Evolutionary conservation across 768 basidiomycete species (phyloP), one percentile per base, ranked within the genome.

Genomic region (Hortiboletus flavorubellus): DNA sequence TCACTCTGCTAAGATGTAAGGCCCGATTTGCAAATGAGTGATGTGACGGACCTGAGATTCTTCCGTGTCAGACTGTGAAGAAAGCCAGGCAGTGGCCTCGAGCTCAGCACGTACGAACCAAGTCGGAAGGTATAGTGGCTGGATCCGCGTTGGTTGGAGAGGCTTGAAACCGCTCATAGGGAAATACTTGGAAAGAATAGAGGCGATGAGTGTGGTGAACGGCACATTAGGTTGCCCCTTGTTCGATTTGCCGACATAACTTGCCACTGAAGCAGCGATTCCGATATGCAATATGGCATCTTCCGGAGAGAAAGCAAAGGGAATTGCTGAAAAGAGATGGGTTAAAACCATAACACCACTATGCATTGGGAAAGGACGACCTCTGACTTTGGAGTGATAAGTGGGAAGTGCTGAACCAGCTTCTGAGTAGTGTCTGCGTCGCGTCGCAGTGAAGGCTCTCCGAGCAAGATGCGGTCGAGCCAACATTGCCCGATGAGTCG

Each of bases 101-200:
- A 82, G 61, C 64, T 84, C 80, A 9, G 76, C 81, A 59, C 82
- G 80, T 31, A 86, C 68, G 31, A 83, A 72, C 86, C 86, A 88
- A 11, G 75, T 78, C 4, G 86, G 86, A 49, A 84, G 80, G 63
- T 86, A 88, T 3, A 83, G 68, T 8, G 84, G 77, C 44, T 75
- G 70, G 26, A 83, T 73, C 23, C 75, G 77, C 12, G 69, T 65
- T 23, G 85, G 84, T 46, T 62, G 74, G 5, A 78, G 56, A 46
- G 75, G 69, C 40, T 71, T 65, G 56, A 75, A 72, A 5, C 75
- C 75, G 31, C 74, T 64, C 23, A 61, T 64, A 3, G 77, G 76
- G 30, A 82, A 59, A 48, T 68, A 66, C 30, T 71, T 70, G 16
- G 76, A 73, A 38, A 75, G 63, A 66, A 58, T 0, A 69, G 78